A percentile compares a stretch with the other conserved stretches of the same genome.
phyloP scores from a whole-genome alignment of 257 asterid species.

The Eustoma russellianum region DNA sequence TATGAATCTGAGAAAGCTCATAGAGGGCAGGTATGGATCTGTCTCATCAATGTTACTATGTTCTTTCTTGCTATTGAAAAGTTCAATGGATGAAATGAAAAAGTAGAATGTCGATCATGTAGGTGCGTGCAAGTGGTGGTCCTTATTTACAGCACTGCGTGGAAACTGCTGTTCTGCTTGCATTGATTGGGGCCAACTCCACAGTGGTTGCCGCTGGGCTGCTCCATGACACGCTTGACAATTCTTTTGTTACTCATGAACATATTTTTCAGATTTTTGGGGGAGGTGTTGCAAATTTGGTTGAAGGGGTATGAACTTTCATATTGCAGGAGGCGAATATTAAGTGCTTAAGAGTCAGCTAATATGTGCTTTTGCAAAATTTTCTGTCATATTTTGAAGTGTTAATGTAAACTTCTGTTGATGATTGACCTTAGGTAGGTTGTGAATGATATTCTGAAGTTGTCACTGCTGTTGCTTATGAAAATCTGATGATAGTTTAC shows the following conservation, averaged over 20 bases:
- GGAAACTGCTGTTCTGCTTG: slow-evolving; percentile 77
- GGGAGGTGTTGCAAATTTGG: slow-evolving; percentile 74
- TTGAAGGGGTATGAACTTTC: slow-evolving; percentile 70
- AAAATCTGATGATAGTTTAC: not conserved
- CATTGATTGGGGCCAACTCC: slow-evolving; percentile 71
- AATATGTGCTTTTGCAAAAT: no score
- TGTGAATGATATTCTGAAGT: no score
- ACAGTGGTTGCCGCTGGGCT: slow-evolving; percentile 96
- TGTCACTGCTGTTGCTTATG: no score
- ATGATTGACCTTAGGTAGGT: no score
- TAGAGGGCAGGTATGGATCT: slow-evolving; percentile 64
- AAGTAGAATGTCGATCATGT: slow-evolving; percentile 17
- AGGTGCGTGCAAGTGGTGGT: slow-evolving; percentile 90
- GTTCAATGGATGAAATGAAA: not conserved
- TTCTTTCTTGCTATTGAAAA: not conserved
- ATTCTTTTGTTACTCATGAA: slow-evolving; percentile 57
- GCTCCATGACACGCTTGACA: slow-evolving; percentile 85
- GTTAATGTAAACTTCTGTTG: no score
- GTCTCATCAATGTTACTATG: not conserved
- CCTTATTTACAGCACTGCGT: slow-evolving; percentile 94
- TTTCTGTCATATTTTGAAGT: no score
- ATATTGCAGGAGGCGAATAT: no score
- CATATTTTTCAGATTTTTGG: slow-evolving; percentile 50
- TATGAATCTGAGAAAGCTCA: slow-evolving; percentile 72
- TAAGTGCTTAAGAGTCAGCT: no score